A percentile compares a stretch with the other conserved stretches of the same genome.
Evolutionary conservation across 768 basidiomycete genomes (phyloP).

Genomic region (Kwoniella shandongensis): DNA sequence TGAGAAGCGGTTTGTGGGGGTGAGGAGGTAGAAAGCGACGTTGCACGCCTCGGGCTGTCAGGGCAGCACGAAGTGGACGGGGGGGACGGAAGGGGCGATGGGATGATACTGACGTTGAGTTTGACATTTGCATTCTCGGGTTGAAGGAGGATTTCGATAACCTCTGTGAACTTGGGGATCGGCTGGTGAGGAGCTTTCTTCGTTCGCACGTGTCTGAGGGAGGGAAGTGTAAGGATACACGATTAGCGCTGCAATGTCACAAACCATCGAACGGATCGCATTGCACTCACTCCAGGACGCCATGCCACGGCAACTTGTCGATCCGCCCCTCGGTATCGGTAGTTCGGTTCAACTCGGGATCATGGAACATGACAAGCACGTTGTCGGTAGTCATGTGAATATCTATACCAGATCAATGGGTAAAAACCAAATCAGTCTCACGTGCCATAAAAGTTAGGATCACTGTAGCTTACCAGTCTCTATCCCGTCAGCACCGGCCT

Average conservation of each 20-base stretch:
- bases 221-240: constrained; percentile 55
- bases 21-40: not conserved
- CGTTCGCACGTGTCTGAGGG: constrained; percentile 74
- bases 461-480: constrained; percentile 80
- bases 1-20: constrained; percentile 11
- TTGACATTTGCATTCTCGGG: constrained; percentile 54
- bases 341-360: constrained; percentile 79
- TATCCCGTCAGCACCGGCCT: constrained; percentile 92
- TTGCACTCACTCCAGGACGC: constrained; percentile 54
- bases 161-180: constrained; percentile 88
- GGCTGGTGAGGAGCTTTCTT: constrained; percentile 74
- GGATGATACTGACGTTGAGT: constrained; percentile 52
- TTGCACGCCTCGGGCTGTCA: no score
- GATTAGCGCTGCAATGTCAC: not conserved
- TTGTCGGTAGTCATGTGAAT: constrained; percentile 88
- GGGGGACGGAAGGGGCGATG: not conserved
- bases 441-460: no score
- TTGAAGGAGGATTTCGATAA: constrained; percentile 74
- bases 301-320: constrained; percentile 70
- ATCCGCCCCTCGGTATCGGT: constrained; percentile 73
- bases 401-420: constrained; percentile 70
- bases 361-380: constrained; percentile 93
- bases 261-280: not conserved
- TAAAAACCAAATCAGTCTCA: not conserved
- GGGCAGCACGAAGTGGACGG: constrained; percentile 4